Conservation (phyloP, 2,329 filamentous ascomycete species). For the Fusarium oligoseptatum region DNA sequence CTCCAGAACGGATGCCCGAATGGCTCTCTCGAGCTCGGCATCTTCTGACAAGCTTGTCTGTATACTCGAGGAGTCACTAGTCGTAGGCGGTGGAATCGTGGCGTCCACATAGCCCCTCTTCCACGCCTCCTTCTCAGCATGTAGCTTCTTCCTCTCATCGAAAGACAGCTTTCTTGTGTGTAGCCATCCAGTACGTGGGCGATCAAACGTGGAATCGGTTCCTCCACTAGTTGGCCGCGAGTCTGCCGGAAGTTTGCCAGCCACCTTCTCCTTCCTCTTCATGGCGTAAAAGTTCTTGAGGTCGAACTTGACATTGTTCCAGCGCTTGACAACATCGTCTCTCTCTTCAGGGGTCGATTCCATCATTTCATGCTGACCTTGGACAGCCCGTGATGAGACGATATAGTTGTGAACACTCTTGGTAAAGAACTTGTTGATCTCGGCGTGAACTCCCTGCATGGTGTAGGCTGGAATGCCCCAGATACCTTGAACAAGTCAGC, state of each 20-base stretch:
- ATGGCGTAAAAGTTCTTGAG: conserved; percentile 70
- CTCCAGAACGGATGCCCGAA: conserved; percentile 75
- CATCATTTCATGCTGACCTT: conserved; percentile 77
- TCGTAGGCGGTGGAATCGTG: conserved; percentile 17
- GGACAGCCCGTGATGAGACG: conserved; percentile 79
- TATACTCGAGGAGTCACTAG: conserved; percentile 27
- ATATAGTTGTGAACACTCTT: conserved; percentile 84
- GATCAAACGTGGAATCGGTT: conserved; percentile 37
- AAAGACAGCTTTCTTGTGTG: conserved; percentile 62
- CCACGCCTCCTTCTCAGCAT: conserved; percentile 61
- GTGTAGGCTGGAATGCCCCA: conserved; percentile 84
- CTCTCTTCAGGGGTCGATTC: conserved; percentile 69
- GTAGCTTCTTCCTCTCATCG: conserved; percentile 65
- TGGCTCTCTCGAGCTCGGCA: conserved; percentile 78
- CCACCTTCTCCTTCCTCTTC: conserved; percentile 61
- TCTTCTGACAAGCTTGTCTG: conserved; percentile 54
- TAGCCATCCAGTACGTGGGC: conserved; percentile 61
- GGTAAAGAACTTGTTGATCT: conserved; percentile 78
- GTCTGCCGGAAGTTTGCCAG: conserved; percentile 49
- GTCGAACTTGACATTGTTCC: conserved; percentile 72
- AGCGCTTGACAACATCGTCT: conserved; percentile 73
- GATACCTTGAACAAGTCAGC: conserved; percentile 57
- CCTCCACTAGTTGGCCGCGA: conserved; percentile 21
- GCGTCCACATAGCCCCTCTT: conserved; percentile 48
- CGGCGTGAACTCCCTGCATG: conserved; percentile 85